These are phyloP conservation scores for Cordyceps javanica DNA, from an alignment of 2,329 filamentous ascomycete genomes.

Conservation along the genomic window DNA sequence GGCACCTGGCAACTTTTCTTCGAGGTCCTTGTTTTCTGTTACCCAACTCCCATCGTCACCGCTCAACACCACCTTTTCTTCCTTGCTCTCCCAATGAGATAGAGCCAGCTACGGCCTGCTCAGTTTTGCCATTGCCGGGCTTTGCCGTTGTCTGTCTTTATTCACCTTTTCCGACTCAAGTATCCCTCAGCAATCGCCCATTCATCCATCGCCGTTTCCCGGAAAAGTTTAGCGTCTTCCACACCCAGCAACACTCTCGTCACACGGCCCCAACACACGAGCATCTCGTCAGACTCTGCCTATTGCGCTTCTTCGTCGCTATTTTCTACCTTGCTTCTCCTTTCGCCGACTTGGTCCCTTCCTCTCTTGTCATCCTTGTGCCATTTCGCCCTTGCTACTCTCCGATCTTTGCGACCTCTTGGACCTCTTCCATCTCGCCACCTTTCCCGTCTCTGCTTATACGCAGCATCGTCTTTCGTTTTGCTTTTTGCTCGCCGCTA, in stretches of 20 bases:
- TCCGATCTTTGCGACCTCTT: too few species aligned
- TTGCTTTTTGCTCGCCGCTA: neutral
- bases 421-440: neutral
- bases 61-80: neutral
- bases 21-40: constrained; percentile 1
- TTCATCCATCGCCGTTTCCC: neutral
- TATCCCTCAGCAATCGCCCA: neutral
- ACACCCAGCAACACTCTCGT: neutral
- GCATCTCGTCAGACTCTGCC: constrained; percentile 2
- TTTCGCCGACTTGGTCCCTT: neutral
- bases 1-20: neutral
- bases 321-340: neutral
- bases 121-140: neutral
- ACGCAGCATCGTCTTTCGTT: neutral
- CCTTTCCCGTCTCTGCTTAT: neutral
- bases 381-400: neutral
- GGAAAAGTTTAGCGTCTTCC: constrained; percentile 5
- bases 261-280: constrained; percentile 1
- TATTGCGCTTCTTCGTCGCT: neutral
- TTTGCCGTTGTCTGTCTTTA: neutral
- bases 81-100: neutral
- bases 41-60: neutral
- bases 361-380: neutral
- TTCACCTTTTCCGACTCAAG: too few species aligned
- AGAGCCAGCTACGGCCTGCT: neutral